phyloP scores from a whole-genome alignment of 176 grass and related monocot species.

The Oryza longistaminata region DNA sequence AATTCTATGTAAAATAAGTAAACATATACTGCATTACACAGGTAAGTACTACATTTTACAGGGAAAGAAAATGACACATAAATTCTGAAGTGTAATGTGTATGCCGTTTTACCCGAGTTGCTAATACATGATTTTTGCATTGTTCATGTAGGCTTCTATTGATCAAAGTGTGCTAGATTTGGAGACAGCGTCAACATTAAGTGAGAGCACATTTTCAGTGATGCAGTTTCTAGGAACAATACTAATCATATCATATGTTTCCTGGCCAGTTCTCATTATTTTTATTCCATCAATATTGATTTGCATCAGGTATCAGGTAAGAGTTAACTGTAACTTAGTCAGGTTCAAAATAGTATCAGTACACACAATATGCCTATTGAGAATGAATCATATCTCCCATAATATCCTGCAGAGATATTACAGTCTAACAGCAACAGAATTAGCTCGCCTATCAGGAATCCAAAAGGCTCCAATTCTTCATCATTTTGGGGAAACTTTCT shows the following conservation, averaged over 20 bases:
- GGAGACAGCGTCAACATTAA: conserved; percentile 68
- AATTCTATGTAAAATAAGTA: neutral
- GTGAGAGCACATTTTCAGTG: conserved; percentile 70
- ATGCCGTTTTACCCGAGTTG: neutral
- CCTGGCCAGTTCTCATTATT: conserved; percentile 92
- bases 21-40: neutral
- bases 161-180: conserved; percentile 92
- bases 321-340: conserved; percentile 16
- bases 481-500: conserved; percentile 86
- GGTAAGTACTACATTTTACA: neutral
- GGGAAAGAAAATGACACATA: too few species aligned
- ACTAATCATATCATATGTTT: conserved; percentile 86
- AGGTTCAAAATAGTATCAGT: neutral
- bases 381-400: neutral
- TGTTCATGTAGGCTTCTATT: conserved; percentile 57
- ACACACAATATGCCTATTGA: conserved; percentile 18
- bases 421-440: conserved; percentile 84
- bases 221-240: conserved; percentile 91
- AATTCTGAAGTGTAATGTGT: neutral
- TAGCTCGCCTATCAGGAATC: conserved; percentile 80
- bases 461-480: conserved; percentile 94
- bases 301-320: conserved; percentile 78
- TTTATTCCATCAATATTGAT: conserved; percentile 78
- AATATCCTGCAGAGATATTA: conserved; percentile 81
- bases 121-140: neutral